Conservation (phyloP, 73 alveolate genomes). For the Blepharisma japonicum region DNA sequence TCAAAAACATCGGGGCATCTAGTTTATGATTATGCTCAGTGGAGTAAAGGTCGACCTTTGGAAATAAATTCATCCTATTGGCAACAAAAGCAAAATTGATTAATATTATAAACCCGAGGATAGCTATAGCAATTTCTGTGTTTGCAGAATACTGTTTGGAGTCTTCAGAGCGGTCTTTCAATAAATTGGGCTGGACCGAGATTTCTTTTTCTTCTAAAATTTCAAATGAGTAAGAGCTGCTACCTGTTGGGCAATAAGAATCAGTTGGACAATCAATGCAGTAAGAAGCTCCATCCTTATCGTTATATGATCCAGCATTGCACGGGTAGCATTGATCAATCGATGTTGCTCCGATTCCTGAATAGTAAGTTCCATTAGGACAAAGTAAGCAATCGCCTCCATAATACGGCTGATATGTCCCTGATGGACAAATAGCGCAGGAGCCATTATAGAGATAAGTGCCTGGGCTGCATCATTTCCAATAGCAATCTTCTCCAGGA, state of each 20-base stretch:
- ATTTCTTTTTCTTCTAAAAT: too few relatives aligned
- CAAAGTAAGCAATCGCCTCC: neutral
- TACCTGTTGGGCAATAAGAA: neutral
- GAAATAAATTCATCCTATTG: too few relatives aligned
- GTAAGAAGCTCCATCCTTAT: neutral
- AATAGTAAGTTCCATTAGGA: neutral
- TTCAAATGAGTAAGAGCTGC: too few relatives aligned
- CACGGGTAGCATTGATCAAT: neutral
- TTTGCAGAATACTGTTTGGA: too few relatives aligned
- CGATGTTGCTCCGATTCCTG: neutral
- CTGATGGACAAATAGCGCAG: neutral
- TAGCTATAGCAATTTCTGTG: too few relatives aligned
- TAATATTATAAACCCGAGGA: too few relatives aligned
- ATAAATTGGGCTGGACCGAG: too few relatives aligned
- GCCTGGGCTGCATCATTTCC: neutral
- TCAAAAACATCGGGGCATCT: neutral
- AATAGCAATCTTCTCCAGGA: too few relatives aligned
- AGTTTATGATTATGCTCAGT: neutral
- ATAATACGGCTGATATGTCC: neutral
- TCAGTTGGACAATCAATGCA: neutral
- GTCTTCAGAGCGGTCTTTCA: too few relatives aligned
- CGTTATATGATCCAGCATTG: neutral
- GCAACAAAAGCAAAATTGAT: too few relatives aligned
- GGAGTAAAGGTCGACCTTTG: neutral
- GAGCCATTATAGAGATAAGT: neutral